Percentiles rank a stretch among this genome's conserved stretches.
Conservation (phyloP, 176 grass and related monocot genomes). For the Carex pumila region DNA sequence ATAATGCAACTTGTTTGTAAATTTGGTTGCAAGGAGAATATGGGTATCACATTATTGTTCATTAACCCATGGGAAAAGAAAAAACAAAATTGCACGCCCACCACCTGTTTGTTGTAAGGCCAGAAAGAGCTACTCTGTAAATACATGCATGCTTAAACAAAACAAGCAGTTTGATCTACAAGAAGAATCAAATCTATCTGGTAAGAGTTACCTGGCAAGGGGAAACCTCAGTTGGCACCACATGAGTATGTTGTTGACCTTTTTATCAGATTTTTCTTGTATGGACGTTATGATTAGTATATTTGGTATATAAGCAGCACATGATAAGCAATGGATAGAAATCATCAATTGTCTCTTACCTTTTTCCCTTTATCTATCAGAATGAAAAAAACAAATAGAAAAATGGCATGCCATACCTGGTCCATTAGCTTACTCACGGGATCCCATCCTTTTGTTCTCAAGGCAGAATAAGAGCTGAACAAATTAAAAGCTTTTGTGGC, state of each 20-base stretch:
- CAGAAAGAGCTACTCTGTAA: neutral
- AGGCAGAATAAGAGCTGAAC: constrained; percentile 21
- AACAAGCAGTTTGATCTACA: too few relatives aligned
- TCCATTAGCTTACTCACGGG: constrained; percentile 25
- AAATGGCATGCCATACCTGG: neutral
- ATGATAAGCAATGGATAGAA: too few relatives aligned
- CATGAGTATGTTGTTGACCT: neutral
- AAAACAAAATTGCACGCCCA: neutral
- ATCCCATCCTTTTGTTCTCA: constrained; percentile 17
- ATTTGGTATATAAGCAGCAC: neutral
- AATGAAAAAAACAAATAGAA: neutral
- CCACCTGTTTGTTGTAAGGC: neutral
- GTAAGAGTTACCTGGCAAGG: neutral
- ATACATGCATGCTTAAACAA: neutral
- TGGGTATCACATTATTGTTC: neutral
- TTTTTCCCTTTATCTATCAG: too few relatives aligned
- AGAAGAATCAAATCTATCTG: neutral
- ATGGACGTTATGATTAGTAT: neutral
- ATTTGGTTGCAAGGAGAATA: neutral
- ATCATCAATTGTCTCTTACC: too few relatives aligned
- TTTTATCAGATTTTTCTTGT: neutral
- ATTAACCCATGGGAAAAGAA: neutral
- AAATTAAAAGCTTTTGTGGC: constrained; percentile 4
- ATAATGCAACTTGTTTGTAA: neutral
- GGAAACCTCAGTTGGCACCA: neutral